Evolutionary conservation across 2,329 filamentous ascomycete species (phyloP), one percentile per base, ranked within the genome.

Genomic region (Fusarium sp.): DNA sequence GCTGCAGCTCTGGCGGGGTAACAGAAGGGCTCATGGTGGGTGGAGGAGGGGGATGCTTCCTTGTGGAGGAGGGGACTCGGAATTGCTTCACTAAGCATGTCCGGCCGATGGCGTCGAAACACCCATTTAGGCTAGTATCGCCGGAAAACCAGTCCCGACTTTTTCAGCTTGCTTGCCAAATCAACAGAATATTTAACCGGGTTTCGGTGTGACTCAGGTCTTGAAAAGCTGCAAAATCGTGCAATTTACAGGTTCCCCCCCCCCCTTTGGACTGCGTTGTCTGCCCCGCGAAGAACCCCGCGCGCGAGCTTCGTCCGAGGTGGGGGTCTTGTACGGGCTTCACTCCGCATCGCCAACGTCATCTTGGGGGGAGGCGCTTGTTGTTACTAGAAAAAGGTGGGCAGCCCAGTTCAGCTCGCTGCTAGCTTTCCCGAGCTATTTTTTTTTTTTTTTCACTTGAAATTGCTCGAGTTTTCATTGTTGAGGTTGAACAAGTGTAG

Each of bases 1-100:
- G 52, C 64, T 69, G 35, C 59, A 74, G 61, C 58, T 64, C 38
- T 60, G 62, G 72, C 65, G 72, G 72, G 72, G 72, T 61, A 72
- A 13, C 38, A 38, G 47, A 50, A 14, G 20, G 20, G 9, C 11
- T 52, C 31, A 59, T 35, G 18, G 64, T 52, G 58, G 67, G 57
- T 59, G 50, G 63, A 38, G 22, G 57, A 52, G 24, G 35, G 34
- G 64, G 13, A 47, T 27, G 22, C 14, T 3, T 47, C 31, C 38
- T 47, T 69, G 66, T 57, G 42, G 67, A 69, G 54, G 67, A 70
- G 27, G 11, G 9, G 31, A 58, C 22, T 34, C 45, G 38, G 62
- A 57, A 67, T 73, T 64, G 56, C 57, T 72, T 75, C 56, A 69
- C 62, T 67, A 62, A 57, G 65, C 37, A 72, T 47, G 40, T 66